Percentiles rank a stretch among this genome's conserved stretches.
Conservation (phyloP, 371 early-diverging fungal species). For the Neoconidiobolus thromboides region DNA sequence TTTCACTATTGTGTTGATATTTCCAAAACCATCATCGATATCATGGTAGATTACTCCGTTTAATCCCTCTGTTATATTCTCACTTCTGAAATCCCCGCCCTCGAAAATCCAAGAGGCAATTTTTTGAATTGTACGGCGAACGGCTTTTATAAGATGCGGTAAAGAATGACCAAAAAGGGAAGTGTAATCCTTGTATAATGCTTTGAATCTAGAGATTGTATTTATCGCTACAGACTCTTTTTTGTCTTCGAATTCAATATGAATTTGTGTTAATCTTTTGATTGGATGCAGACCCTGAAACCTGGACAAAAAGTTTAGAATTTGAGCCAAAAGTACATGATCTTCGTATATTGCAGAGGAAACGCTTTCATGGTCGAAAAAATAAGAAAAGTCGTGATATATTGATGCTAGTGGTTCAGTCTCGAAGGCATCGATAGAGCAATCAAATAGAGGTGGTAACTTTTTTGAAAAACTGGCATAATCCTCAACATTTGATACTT, state of each 20-base stretch:
- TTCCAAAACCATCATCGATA: too few species aligned
- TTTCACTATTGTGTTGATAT: too few species aligned
- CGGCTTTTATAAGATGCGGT: background rate
- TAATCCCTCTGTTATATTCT: too few species aligned
- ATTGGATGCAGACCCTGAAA: background rate
- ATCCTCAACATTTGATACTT: too few species aligned
- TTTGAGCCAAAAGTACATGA: background rate
- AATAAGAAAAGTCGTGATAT: slow-evolving; percentile 6
- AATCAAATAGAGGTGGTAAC: background rate
- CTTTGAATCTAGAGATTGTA: background rate
- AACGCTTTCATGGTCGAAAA: slow-evolving; percentile 8
- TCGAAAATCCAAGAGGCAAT: background rate
- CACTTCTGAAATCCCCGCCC: too few species aligned
- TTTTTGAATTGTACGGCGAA: background rate
- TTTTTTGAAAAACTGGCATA: too few species aligned
- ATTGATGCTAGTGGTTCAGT: background rate
- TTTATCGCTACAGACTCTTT: background rate
- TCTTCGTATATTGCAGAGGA: slow-evolving; percentile 6
- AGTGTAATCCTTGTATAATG: background rate
- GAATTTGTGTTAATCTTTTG: background rate
- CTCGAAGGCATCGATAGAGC: slow-evolving; percentile 2
- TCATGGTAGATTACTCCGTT: too few species aligned
- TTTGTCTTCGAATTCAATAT: background rate
- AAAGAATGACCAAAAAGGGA: background rate
- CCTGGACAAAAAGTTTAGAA: slow-evolving; percentile 12